phyloP scores from a whole-genome alignment of 2,329 filamentous ascomycete species.

The Xylariaceae sp. region DNA sequence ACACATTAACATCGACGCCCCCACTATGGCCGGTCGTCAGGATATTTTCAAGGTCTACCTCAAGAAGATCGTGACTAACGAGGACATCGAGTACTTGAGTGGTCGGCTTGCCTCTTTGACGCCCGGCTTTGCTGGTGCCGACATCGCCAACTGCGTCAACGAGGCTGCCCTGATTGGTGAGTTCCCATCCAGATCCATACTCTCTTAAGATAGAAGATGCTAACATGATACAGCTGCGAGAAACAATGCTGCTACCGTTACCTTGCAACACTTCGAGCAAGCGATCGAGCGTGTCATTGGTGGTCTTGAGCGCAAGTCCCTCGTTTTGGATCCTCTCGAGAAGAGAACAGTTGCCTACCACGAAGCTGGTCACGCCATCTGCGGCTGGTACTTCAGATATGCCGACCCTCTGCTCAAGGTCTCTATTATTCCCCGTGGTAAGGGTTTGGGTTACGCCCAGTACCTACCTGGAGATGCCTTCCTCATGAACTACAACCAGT shows the following conservation, averaged over 20 bases:
- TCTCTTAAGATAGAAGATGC: slow-evolving; percentile 21
- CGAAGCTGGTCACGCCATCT: slow-evolving; percentile 96
- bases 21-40: slow-evolving; percentile 93
- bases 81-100: slow-evolving; percentile 80
- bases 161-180: slow-evolving; percentile 93
- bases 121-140: slow-evolving; percentile 92
- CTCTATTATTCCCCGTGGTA: slow-evolving; percentile 93
- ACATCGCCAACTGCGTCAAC: slow-evolving; percentile 98
- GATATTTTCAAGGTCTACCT: slow-evolving; percentile 96
- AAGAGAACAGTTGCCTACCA: slow-evolving; percentile 97
- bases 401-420: slow-evolving; percentile 98
- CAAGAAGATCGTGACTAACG: slow-evolving; percentile 87
- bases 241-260: slow-evolving; percentile 70
- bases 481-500: slow-evolving; percentile 88
- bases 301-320: slow-evolving; percentile 93
- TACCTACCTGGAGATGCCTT: slow-evolving; percentile 95
- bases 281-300: slow-evolving; percentile 97
- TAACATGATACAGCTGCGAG: slow-evolving; percentile 66
- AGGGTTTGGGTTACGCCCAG: slow-evolving; percentile 92
- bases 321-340: slow-evolving; percentile 88
- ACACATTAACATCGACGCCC: slow-evolving; percentile 90
- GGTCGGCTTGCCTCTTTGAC: slow-evolving; percentile 88
- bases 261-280: slow-evolving; percentile 90
- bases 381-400: slow-evolving; percentile 94
- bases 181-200: slow-evolving; percentile 30